Evolutionary conservation across 768 basidiomycete genomes (phyloP).

Genomic region (Phaffia tasmanica): DNA sequence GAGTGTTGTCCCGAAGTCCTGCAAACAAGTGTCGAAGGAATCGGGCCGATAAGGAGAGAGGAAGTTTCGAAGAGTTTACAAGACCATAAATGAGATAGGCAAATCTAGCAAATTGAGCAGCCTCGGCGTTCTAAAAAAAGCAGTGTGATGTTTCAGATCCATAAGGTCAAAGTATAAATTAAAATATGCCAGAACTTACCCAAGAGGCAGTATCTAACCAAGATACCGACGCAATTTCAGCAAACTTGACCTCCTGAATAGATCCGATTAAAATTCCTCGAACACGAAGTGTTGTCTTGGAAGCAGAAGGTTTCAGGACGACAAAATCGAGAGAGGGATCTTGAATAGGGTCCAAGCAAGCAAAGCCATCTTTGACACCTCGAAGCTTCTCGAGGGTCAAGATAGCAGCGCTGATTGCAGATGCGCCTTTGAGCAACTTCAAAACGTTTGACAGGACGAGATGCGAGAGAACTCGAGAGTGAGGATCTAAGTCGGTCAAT

Average conservation of each 20-base stretch:
- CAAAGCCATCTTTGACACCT: conserved; percentile 9
- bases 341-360: conserved; percentile 3
- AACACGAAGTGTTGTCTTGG: conserved; percentile 28
- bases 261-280: conserved; percentile 29
- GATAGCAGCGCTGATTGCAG: conserved; percentile 49
- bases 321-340: conserved; percentile 1
- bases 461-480: conserved; percentile 51
- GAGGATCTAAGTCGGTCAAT: conserved; percentile 45
- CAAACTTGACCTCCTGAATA: conserved; percentile 27
- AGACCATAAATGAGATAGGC: conserved; percentile 56
- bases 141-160: neutral
- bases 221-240: conserved; percentile 10
- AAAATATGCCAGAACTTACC: neutral
- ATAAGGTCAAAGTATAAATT: neutral
- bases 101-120: conserved; percentile 47
- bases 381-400: conserved; percentile 27
- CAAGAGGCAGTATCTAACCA: conserved; percentile 27
- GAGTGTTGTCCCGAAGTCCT: conserved; percentile 55
- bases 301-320: conserved; percentile 27
- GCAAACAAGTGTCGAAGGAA: conserved; percentile 58
- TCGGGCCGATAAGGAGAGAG: conserved; percentile 46
- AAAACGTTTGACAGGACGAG: conserved; percentile 57
- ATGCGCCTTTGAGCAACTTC: conserved; percentile 47
- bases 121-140: neutral
- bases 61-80: conserved; percentile 49